Conservation (phyloP, 2,329 filamentous ascomycete genomes). For the Pseudogymnoascus sp. region DNA sequence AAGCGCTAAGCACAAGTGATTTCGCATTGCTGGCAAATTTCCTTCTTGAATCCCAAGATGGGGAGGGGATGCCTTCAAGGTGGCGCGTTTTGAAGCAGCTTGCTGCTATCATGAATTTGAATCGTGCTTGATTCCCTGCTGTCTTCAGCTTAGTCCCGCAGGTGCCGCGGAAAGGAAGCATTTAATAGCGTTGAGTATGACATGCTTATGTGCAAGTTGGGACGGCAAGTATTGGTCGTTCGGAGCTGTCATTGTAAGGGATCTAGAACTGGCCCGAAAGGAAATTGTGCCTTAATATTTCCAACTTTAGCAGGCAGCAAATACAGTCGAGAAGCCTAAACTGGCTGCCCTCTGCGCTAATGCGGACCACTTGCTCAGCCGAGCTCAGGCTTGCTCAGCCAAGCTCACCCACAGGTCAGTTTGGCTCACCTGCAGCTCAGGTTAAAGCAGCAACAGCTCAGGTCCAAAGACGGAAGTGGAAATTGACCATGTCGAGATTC, state of each 20-base stretch:
- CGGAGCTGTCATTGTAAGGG: neutral
- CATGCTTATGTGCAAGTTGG: neutral
- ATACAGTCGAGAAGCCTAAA: no score
- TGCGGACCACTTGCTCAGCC: constrained; percentile 7
- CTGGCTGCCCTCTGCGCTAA: neutral
- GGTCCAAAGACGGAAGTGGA: no score
- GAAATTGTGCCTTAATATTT: constrained; percentile 10
- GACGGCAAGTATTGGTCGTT: constrained; percentile 2
- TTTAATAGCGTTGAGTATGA: neutral
- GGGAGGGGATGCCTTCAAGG: no score
- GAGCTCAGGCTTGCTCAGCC: constrained; percentile 8
- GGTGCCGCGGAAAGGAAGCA: neutral
- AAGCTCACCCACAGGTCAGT: neutral
- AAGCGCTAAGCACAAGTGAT: no score
- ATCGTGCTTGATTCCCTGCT: neutral
- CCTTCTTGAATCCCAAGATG: no score
- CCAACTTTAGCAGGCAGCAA: constrained; percentile 13
- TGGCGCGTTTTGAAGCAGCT: neutral
- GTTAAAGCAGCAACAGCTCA: no score
- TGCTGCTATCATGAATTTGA: neutral
- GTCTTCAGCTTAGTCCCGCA: no score
- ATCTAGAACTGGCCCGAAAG: neutral
- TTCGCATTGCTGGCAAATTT: no score
- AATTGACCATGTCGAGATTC: no score
- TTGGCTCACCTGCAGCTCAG: neutral